These are phyloP conservation scores for Scheffersomyces parashehatae DNA, from an alignment of 1,139 yeast genomes.

Conservation along the genomic window DNA sequence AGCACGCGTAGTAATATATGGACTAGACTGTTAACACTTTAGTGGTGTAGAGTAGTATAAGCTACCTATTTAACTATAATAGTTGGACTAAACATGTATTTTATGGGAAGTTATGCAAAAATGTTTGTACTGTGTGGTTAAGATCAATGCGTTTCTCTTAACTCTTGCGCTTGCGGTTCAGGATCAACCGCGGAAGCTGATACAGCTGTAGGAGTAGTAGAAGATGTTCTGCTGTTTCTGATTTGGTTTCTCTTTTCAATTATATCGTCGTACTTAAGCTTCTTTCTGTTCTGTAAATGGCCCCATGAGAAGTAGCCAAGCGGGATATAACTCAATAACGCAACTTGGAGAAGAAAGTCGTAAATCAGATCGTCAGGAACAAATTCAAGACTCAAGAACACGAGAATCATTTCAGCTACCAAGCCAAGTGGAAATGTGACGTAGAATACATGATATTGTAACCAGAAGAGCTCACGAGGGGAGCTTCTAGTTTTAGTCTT, in stretches of 20 bases:
- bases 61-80: too few species aligned
- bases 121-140: too few species aligned
- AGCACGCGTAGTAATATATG: not conserved
- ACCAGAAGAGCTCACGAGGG: slow-evolving; percentile 34
- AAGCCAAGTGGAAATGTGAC: slow-evolving; percentile 48
- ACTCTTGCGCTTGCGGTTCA: not conserved
- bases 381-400: slow-evolving; percentile 51
- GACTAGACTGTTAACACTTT: too few species aligned
- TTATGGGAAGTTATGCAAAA: too few species aligned
- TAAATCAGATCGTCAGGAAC: slow-evolving; percentile 34
- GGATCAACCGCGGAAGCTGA: not conserved
- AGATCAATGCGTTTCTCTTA: not conserved
- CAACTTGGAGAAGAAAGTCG: slow-evolving; percentile 27
- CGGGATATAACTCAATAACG: slow-evolving; percentile 38
- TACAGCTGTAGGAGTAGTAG: not conserved
- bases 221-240: not conserved
- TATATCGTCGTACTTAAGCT: slow-evolving; percentile 22
- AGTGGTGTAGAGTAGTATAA: too few species aligned
- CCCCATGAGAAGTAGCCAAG: slow-evolving; percentile 39
- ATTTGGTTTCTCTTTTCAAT: slow-evolving; percentile 21
- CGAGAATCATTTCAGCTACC: slow-evolving; percentile 52
- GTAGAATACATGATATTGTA: slow-evolving; percentile 42
- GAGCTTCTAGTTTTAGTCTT: slow-evolving; percentile 38
- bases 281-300: slow-evolving; percentile 25
- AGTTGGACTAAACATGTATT: too few species aligned